Percentiles rank a stretch among this genome's conserved stretches.
Evolutionary conservation across 805 yeast genomes (phyloP).

Genomic region (Ogataea paraovalis): DNA sequence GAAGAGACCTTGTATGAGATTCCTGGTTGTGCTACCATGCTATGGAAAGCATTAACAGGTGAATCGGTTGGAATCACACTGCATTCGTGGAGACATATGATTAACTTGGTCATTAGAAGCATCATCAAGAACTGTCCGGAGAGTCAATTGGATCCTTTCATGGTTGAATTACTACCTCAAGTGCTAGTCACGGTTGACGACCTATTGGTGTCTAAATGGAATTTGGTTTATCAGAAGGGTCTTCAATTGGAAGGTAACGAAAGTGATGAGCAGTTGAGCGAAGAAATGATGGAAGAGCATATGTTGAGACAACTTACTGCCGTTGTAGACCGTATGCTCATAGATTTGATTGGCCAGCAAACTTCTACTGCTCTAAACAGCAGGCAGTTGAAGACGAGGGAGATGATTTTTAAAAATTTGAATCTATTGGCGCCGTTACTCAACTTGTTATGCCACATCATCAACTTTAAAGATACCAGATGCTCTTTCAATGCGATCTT

Average conservation of each 20-base stretch:
- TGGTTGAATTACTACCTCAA: constrained; percentile 75
- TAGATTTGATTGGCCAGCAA: constrained; percentile 83
- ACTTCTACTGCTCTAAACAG: constrained; percentile 44
- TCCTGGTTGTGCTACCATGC: constrained; percentile 68
- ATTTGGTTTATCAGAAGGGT: constrained; percentile 54
- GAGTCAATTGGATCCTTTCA: constrained; percentile 58
- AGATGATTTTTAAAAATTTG: constrained; percentile 59
- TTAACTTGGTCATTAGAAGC: constrained; percentile 81
- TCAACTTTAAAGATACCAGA: constrained; percentile 81
- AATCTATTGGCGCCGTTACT: constrained; percentile 74
- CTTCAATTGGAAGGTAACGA: constrained; percentile 48
- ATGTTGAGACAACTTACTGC: constrained; percentile 89
- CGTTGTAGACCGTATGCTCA: constrained; percentile 78
- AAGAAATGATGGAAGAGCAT: constrained; percentile 98
- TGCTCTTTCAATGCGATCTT: constrained; percentile 89
- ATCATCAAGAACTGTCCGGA: constrained; percentile 87
- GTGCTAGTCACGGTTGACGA: constrained; percentile 69
- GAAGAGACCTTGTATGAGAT: constrained; percentile 86
- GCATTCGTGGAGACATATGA: constrained; percentile 97
- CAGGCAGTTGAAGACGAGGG: constrained; percentile 62
- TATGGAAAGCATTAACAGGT: constrained; percentile 87
- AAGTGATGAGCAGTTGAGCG: constrained; percentile 82
- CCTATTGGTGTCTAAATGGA: constrained; percentile 76
- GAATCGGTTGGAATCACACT: constrained; percentile 81
- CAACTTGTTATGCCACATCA: constrained; percentile 68